phyloP scores from a whole-genome alignment of 805 yeast species.

The Zygosaccharomyces gambellarensis region DNA sequence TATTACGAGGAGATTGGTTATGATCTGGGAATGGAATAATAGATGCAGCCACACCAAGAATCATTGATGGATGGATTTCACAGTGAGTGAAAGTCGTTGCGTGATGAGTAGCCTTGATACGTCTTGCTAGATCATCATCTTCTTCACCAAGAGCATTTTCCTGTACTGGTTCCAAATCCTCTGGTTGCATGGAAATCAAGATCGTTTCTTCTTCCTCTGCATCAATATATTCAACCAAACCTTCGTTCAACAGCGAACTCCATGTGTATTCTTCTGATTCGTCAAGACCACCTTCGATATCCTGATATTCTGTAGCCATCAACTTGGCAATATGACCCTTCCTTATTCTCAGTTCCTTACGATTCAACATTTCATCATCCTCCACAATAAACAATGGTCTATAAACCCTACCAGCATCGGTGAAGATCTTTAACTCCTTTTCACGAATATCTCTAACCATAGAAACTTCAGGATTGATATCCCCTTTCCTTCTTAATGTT shows the following conservation, averaged over 20 bases:
- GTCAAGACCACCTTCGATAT: slow-evolving; percentile 45
- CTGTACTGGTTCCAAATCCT: slow-evolving; percentile 76
- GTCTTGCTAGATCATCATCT: slow-evolving; percentile 54
- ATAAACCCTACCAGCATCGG: slow-evolving; percentile 98
- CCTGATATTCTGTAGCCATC: slow-evolving; percentile 57
- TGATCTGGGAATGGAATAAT: slow-evolving; percentile 99
- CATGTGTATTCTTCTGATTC: slow-evolving; percentile 69
- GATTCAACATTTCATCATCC: slow-evolving; percentile 66
- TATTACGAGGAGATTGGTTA: slow-evolving; percentile 98
- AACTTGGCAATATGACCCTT: slow-evolving; percentile 79
- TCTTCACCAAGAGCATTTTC: slow-evolving; percentile 37
- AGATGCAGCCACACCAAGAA: slow-evolving; percentile 96
- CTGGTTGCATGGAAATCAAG: slow-evolving; percentile 98
- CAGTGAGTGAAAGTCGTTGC: slow-evolving; percentile 93
- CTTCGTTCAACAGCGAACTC: slow-evolving; percentile 76
- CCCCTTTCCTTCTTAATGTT: slow-evolving; percentile 89
- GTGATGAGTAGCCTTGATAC: slow-evolving; percentile 72
- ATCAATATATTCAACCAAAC: slow-evolving; percentile 93
- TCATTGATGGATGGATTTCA: slow-evolving; percentile 98
- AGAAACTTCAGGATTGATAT: slow-evolving; percentile 92
- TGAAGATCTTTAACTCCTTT: slow-evolving; percentile 89
- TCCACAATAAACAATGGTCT: slow-evolving; percentile 93
- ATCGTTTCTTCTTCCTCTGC: slow-evolving; percentile 99
- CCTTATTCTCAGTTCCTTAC: slow-evolving; percentile 67
- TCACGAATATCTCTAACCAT: slow-evolving; percentile 96